Evolutionary conservation across 139 green algal genomes (phyloP).

Genomic region (Chlorella sp.): DNA sequence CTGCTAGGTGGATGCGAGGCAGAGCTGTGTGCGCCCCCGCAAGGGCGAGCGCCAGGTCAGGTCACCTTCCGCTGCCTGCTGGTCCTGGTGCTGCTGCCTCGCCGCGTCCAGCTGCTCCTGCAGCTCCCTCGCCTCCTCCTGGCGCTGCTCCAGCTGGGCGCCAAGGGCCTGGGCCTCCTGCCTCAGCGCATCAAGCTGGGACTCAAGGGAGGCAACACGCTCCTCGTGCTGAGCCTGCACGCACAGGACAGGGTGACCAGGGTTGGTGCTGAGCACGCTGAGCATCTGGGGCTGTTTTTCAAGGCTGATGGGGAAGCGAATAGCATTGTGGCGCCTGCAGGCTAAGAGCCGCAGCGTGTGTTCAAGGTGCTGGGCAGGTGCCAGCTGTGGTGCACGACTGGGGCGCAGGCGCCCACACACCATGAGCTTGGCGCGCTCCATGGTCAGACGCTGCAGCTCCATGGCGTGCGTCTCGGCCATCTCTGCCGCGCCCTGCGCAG

Average conservation of each 20-base stretch:
- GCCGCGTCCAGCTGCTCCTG: constrained; percentile 6
- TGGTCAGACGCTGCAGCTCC: constrained; percentile 25
- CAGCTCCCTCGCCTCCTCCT: constrained; percentile 10
- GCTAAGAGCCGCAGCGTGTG: too few relatives aligned
- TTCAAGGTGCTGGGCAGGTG: too few relatives aligned
- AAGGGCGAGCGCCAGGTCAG: too few relatives aligned
- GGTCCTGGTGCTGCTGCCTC: constrained; percentile 13
- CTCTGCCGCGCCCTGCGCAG: constrained; percentile 18
- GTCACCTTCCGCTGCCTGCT: constrained; percentile 43
- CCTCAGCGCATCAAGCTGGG: background rate
- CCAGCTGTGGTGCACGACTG: background rate
- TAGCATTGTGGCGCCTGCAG: too few relatives aligned
- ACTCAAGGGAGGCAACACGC: background rate
- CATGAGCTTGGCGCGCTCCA: constrained; percentile 21
- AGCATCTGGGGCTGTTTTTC: too few relatives aligned
- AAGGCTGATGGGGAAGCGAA: too few relatives aligned
- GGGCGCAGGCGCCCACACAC: background rate
- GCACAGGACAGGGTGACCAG: too few relatives aligned
- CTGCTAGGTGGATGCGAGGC: too few relatives aligned
- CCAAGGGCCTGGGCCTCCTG: constrained; percentile 16
- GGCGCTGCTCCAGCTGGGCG: constrained; percentile 7
- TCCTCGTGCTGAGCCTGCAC: background rate
- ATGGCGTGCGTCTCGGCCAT: constrained; percentile 16
- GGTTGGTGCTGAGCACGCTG: too few relatives aligned
- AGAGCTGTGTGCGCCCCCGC: too few relatives aligned